A percentile compares a stretch with the other conserved stretches of the same genome.
Evolutionary conservation across 2,329 filamentous ascomycete genomes (phyloP).

Genomic region (Paraconiothyrium sp.): DNA sequence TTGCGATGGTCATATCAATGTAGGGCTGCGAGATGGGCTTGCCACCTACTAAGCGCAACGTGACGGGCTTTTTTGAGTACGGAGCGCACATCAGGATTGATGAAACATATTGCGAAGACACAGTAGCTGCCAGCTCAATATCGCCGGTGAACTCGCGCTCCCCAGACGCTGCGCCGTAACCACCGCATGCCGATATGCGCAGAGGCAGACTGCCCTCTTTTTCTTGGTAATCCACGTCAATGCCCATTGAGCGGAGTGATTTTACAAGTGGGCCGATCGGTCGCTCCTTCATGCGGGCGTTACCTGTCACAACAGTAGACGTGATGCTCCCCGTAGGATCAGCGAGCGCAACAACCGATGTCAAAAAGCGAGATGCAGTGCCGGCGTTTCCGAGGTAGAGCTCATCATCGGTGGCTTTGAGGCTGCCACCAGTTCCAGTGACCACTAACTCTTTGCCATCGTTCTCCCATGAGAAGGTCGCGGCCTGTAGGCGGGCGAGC

Average conservation of each 20-base stretch:
- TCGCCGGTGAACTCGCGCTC: conserved; percentile 69
- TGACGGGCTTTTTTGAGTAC: conserved; percentile 94
- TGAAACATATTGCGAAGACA: conserved; percentile 99
- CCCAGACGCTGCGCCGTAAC: conserved; percentile 75
- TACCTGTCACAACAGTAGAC: conserved; percentile 87
- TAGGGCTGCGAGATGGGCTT: conserved; percentile 97
- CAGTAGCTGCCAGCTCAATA: conserved; percentile 91
- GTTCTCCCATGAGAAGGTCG: conserved; percentile 92
- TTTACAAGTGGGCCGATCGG: conserved; percentile 95
- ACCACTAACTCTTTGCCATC: conserved; percentile 91
- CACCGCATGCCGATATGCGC: conserved; percentile 72
- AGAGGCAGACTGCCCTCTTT: conserved; percentile 85
- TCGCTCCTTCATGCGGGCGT: conserved; percentile 93
- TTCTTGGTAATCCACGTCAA: conserved; percentile 86
- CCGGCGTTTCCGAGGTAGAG: conserved; percentile 97
- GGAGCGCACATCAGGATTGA: conserved; percentile 96
- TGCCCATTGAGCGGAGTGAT: conserved; percentile 85
- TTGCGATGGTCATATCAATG: conserved; percentile 98
- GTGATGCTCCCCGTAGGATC: conserved; percentile 67
- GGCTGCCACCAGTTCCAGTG: conserved; percentile 85
- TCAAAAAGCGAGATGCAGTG: conserved; percentile 93
- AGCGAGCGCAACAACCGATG: conserved; percentile 88
- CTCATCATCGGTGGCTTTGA: conserved; percentile 77
- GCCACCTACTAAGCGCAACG: conserved; percentile 87
- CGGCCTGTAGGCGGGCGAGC: conserved; percentile 83